Percentiles rank a stretch among this genome's conserved stretches.
These are phyloP conservation scores for Termitomyces sp. DNA, from an alignment of 768 basidiomycete species.

Conservation along the genomic window DNA sequence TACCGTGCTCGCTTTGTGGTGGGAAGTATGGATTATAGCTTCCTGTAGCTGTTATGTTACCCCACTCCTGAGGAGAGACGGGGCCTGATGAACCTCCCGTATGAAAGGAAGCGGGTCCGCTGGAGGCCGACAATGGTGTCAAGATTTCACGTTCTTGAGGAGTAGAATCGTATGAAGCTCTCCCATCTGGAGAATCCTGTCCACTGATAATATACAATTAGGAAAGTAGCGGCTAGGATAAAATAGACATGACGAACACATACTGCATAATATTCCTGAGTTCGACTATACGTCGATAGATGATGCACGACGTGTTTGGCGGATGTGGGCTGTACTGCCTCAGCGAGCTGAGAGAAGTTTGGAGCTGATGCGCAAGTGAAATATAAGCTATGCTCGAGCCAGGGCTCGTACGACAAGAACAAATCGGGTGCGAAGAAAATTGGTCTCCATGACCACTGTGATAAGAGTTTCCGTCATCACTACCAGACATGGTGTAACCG, in stretches of 20 bases:
- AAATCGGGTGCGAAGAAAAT: constrained; percentile 35
- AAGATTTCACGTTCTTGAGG: constrained; percentile 62
- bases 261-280: constrained; percentile 63
- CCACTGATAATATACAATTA: constrained; percentile 28
- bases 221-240: neutral
- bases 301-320: constrained; percentile 43
- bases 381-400: constrained; percentile 54
- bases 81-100: constrained; percentile 32
- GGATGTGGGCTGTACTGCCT: constrained; percentile 59
- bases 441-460: constrained; percentile 29
- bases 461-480: constrained; percentile 34
- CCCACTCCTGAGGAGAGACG: constrained; percentile 60
- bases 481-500: constrained; percentile 29
- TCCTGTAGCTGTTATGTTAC: constrained; percentile 38
- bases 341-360: constrained; percentile 47
- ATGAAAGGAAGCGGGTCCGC: constrained; percentile 42
- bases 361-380: constrained; percentile 57
- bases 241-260: constrained; percentile 24
- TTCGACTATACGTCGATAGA: constrained; percentile 56
- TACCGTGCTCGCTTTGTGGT: constrained; percentile 43
- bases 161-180: constrained; percentile 48
- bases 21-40: constrained; percentile 71
- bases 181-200: constrained; percentile 42
- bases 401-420: constrained; percentile 60
- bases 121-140: constrained; percentile 46